Conservation (phyloP, 768 basidiomycete genomes). For the Xerocomellus amylosporus region DNA sequence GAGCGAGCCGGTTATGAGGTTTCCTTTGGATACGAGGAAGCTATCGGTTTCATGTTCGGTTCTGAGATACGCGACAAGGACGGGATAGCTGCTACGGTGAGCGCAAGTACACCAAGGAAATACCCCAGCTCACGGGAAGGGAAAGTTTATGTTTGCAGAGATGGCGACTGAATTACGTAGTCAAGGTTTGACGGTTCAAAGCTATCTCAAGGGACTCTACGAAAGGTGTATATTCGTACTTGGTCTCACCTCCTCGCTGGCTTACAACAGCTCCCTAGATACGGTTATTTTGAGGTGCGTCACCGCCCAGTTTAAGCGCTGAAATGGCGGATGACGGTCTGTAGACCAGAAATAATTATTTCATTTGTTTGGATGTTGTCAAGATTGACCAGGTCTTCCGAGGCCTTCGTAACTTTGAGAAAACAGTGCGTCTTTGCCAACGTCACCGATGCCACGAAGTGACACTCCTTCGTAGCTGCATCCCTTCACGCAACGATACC, state of each 20-base stretch:
- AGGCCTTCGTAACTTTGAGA: constrained; percentile 57
- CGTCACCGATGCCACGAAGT: neutral
- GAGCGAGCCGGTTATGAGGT: constrained; percentile 65
- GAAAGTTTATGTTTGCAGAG: constrained; percentile 66
- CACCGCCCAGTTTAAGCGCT: neutral
- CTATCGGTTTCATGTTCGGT: constrained; percentile 90
- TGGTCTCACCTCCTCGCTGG: neutral
- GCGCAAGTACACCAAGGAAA: neutral
- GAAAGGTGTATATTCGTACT: constrained; percentile 41
- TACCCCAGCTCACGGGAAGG: neutral
- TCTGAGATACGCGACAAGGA: constrained; percentile 81
- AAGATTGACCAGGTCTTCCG: constrained; percentile 69
- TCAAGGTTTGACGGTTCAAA: constrained; percentile 52
- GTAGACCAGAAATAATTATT: constrained; percentile 81
- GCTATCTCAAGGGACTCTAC: constrained; percentile 64
- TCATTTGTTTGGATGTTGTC: constrained; percentile 65
- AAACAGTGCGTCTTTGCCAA: constrained; percentile 27
- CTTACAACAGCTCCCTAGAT: constrained; percentile 39
- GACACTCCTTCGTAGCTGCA: constrained; percentile 15
- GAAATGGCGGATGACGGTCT: neutral
- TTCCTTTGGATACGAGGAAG: constrained; percentile 87
- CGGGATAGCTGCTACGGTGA: constrained; percentile 77
- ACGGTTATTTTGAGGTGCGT: constrained; percentile 72
- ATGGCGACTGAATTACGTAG: constrained; percentile 51
- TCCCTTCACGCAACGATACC: constrained; percentile 45